Conservation (phyloP, 78 protist species). For the Emiliania huxleyi region DNA sequence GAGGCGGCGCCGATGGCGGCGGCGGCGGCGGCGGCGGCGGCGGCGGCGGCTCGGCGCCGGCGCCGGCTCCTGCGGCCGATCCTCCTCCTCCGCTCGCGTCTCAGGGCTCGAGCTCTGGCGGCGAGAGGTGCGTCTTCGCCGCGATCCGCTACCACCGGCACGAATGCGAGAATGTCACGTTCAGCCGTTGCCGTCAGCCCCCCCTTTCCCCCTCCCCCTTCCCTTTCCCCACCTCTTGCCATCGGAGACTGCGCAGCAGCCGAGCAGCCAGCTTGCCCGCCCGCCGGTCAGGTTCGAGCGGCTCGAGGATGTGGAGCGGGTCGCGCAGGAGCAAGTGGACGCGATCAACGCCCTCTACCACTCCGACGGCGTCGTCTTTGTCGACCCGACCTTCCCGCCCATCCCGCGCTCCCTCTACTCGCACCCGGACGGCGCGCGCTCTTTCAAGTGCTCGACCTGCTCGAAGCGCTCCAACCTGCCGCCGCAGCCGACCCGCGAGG, state of each 20-base stretch:
- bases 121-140: too few species aligned
- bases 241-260: too few species aligned
- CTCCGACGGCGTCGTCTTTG: neutral
- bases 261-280: too few species aligned
- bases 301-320: neutral
- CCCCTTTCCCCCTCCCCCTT: too few species aligned
- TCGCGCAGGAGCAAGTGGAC: neutral
- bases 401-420: neutral
- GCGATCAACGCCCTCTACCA: neutral
- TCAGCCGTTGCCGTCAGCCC: too few species aligned
- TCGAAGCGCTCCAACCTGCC: neutral
- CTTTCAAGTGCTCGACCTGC: neutral
- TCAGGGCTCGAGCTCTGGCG: neutral
- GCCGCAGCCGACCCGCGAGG: neutral
- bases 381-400: slow-evolving; percentile 31
- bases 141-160: too few species aligned
- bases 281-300: neutral
- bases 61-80: neutral
- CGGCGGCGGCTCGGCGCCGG: neutral
- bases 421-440: neutral
- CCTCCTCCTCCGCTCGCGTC: neutral
- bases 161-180: too few species aligned
- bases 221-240: too few species aligned
- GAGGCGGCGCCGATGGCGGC: neutral
- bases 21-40: neutral